These are phyloP conservation scores for Heliocybe sulcata DNA, from an alignment of 1,284 basidiomycete genomes.

Conservation along the genomic window DNA sequence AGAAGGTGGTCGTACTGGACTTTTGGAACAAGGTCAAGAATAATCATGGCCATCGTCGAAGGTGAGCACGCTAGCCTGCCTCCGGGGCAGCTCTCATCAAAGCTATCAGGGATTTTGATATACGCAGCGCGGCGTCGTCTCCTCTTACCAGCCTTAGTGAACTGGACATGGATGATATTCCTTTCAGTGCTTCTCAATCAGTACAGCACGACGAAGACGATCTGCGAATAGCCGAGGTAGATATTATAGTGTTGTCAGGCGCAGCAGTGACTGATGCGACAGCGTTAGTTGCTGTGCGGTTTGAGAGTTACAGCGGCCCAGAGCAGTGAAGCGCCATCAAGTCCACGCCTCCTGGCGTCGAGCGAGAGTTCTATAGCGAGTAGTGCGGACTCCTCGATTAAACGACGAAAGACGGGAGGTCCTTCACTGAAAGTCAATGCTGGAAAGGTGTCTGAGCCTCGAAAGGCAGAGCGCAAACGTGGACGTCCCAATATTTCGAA, in stretches of 20 bases:
- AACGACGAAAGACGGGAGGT: neutral
- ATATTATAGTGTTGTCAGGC: slow-evolving; percentile 2
- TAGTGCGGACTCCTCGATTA: neutral
- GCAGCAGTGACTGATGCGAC: neutral
- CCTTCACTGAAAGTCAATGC: neutral
- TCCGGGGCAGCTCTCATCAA: neutral
- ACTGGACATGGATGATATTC: slow-evolving; percentile 3
- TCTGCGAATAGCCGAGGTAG: slow-evolving; percentile 37
- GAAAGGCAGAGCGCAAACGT: neutral
- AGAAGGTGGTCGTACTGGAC: slow-evolving; percentile 86
- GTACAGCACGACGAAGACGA: slow-evolving; percentile 26
- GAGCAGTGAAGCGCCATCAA: neutral
- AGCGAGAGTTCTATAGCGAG: neutral
- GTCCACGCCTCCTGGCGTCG: neutral
- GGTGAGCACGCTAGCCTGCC: slow-evolving; percentile 26
- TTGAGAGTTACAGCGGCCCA: neutral
- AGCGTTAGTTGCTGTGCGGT: slow-evolving; percentile 26
- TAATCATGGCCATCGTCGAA: slow-evolving; percentile 27
- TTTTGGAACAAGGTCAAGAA: slow-evolving; percentile 87
- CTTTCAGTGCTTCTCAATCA: slow-evolving; percentile 11
- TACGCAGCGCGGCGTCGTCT: neutral
- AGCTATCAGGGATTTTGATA: neutral
- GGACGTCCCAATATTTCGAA: neutral
- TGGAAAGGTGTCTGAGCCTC: neutral
- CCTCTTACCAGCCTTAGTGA: neutral